Base-by-base conservation (phyloP, 1,139 yeast genomes). In the Saccharomyces hybrid region DNA sequence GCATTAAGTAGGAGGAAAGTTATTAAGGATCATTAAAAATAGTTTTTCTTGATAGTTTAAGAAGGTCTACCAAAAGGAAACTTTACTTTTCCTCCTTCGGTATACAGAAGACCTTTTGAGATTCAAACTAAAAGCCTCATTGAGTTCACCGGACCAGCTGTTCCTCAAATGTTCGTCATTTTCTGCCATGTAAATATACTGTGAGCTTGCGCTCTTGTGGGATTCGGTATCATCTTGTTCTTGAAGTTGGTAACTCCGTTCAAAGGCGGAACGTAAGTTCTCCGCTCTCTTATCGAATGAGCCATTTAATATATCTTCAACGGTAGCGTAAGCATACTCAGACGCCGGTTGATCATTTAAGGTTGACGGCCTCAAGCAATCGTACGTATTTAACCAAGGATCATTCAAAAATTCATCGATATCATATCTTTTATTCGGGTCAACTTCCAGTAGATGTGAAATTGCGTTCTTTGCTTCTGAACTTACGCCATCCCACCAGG, bases 401-500 rank as follows among this genome's bases (percentile, higher is more conserved):
- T 89, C 96, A 49, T 76, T 75, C 62, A 89, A 74, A 56, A 89
- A 80, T 53, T 88, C 85, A 54, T 83, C 83, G 57, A 88, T 85
- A 4, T 86, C 82, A 66, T 87, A 88, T 60, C 97, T 77, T 55
- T 78, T 74, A 23, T 73, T 70, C 3, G 96, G 95, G 66, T 88
- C 88, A 31, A 88, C 95, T 0, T 93, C 86, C 53, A 88, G 74
- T 54, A 89, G 75, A 61, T 78, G 82, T 3, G 82, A 70, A 7
- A 88, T 93, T 70, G 91, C 82, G 61, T 79, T 74, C 69, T 87
- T 87, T 5, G 95, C 96, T 16, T 82, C 86, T 30, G 61, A 63
- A 54, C 86, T 79, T 46, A 89, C 84, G 60, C 88, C 96, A 68
- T 88, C 95, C 97, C 97, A 89, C 97, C 97, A 89, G 0, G 97